Conservation (phyloP, 2,329 filamentous ascomycete genomes). For the Reticulascus tulasneorum region DNA sequence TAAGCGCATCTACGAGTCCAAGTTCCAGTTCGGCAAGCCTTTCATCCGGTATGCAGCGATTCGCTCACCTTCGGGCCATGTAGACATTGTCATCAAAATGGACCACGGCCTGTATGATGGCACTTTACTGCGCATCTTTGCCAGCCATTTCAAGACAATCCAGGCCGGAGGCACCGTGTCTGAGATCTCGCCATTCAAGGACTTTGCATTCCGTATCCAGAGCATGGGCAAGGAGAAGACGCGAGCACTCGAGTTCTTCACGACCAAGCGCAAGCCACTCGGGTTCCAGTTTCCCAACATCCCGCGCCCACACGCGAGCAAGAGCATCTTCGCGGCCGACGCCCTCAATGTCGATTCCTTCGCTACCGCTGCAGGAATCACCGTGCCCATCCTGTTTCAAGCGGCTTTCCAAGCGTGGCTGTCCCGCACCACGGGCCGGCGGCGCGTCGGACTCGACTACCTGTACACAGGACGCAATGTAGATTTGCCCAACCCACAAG, state of each 20-base stretch:
- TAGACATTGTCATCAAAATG: slow-evolving; percentile 27
- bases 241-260: slow-evolving; percentile 17
- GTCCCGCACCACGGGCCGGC: slow-evolving; percentile 13
- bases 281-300: slow-evolving; percentile 17
- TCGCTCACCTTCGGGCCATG: slow-evolving; percentile 15
- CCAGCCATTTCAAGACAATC: slow-evolving; percentile 25
- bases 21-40: slow-evolving; percentile 25
- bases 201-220: slow-evolving; percentile 21
- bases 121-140: slow-evolving; percentile 31
- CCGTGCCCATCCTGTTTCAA: slow-evolving; percentile 30
- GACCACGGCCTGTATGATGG: slow-evolving; percentile 31
- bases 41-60: slow-evolving; percentile 30
- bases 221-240: slow-evolving; percentile 14
- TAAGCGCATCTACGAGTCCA: slow-evolving; percentile 18
- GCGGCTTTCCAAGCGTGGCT: slow-evolving; percentile 26
- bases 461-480: slow-evolving; percentile 34
- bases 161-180: slow-evolving; percentile 11
- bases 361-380: slow-evolving; percentile 21
- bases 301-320: slow-evolving; percentile 4
- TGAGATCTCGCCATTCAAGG: slow-evolving; percentile 17
- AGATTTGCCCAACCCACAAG: slow-evolving; percentile 27
- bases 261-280: slow-evolving; percentile 13
- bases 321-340: no score
- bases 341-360: slow-evolving; percentile 17
- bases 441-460: slow-evolving; percentile 28